Evolutionary conservation across 768 basidiomycete species (phyloP).

Genomic region (Mrakia blollopis): DNA sequence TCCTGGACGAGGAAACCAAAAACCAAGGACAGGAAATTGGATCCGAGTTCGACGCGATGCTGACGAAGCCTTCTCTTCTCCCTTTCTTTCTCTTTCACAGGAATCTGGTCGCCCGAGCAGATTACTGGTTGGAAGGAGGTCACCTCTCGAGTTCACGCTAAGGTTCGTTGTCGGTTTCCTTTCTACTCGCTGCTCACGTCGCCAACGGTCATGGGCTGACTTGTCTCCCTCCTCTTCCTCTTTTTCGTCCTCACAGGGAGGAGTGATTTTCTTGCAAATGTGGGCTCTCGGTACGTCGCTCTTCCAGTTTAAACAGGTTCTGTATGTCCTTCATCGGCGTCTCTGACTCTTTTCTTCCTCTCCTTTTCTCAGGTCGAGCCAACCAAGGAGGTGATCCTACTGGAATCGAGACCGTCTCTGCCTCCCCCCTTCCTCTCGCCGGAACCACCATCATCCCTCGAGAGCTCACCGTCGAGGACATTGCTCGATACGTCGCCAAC

Average conservation of each 20-base stretch:
- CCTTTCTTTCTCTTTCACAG: not conserved
- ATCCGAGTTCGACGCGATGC: not conserved
- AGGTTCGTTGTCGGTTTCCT: not conserved
- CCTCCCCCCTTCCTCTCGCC: conserved; percentile 1
- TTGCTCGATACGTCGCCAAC: conserved; percentile 20
- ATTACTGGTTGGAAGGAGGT: conserved; percentile 25
- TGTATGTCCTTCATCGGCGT: no score
- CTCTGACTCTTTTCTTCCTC: no score
- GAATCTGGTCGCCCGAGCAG: conserved; percentile 19
- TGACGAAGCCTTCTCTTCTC: not conserved
- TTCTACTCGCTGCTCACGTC: no score
- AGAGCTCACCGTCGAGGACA: conserved; percentile 25
- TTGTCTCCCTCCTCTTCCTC: no score
- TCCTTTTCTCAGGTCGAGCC: conserved; percentile 28
- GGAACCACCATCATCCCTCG: conserved; percentile 8
- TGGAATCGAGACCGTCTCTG: conserved; percentile 19
- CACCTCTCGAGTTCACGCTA: conserved; percentile 19
- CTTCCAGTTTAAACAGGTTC: no score
- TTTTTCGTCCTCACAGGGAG: not conserved
- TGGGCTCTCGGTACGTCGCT: no score
- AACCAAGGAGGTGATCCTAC: not conserved
- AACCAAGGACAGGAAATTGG: no score
- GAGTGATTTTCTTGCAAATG: conserved; percentile 17
- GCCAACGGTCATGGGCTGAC: not conserved
- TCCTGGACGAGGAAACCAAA: no score